Evolutionary conservation across 2,329 filamentous ascomycete genomes (phyloP).

Genomic region (Remersonia thermophila): DNA sequence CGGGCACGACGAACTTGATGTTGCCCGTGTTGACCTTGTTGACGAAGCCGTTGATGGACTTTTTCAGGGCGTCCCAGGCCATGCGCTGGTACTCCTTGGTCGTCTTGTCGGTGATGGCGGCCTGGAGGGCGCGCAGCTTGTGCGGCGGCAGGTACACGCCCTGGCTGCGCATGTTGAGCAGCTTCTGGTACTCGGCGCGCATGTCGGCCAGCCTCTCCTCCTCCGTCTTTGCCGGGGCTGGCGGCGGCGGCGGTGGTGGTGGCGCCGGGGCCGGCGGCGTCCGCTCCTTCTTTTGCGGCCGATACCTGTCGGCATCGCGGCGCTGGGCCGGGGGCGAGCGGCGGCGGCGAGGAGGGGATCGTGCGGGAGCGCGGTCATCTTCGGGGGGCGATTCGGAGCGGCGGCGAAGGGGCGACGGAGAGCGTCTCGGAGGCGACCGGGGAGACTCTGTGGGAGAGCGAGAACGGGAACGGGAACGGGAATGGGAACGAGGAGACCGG

Average conservation of each 20-base stretch:
- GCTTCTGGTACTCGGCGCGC: conserved; percentile 87
- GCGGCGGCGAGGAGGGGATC: conserved; percentile 13
- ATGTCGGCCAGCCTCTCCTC: conserved; percentile 79
- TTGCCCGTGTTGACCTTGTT: conserved; percentile 99
- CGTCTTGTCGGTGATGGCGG: conserved; percentile 90
- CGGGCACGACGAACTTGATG: conserved; percentile 94
- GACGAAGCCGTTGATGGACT: conserved; percentile 95
- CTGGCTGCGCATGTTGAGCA: conserved; percentile 84
- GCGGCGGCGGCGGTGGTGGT: conserved; percentile 28
- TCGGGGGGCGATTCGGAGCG: conserved; percentile 6
- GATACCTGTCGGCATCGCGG: conserved; percentile 41
- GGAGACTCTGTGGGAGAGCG: conserved; percentile 3
- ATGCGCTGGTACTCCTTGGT: conserved; percentile 98
- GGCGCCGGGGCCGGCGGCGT: too few relatives aligned
- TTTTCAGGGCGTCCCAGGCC: conserved; percentile 98
- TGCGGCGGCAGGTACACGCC: conserved; percentile 95
- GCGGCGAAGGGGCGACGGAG: conserved; percentile 5
- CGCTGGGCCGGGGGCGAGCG: conserved; percentile 8
- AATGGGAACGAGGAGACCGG: conserved; percentile 1
- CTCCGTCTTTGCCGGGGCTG: conserved; percentile 41
- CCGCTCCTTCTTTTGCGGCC: conserved; percentile 19
- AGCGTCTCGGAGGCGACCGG: conserved; percentile 6
- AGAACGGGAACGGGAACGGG: conserved; percentile 1
- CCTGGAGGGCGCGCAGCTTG: conserved; percentile 78
- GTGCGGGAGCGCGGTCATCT: conserved; percentile 2